These are phyloP conservation scores for Colletotrichum tropicale DNA, from an alignment of 2,329 filamentous ascomycete genomes.

Conservation along the genomic window DNA sequence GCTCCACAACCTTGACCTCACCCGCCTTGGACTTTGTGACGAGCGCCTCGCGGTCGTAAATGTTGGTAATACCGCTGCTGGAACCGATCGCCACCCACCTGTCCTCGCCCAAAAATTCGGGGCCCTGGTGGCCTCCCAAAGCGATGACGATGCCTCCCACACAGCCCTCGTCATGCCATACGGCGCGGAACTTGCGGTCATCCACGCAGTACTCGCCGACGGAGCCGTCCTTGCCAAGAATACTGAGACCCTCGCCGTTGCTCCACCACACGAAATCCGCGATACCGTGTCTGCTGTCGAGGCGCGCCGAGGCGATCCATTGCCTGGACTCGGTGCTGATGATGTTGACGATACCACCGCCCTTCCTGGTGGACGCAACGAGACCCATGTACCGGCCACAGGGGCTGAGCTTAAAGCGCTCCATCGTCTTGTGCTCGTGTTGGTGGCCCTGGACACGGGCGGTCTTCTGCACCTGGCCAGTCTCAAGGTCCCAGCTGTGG, in stretches of 20 bases:
- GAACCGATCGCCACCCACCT: conserved; percentile 90
- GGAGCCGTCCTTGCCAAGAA: conserved; percentile 85
- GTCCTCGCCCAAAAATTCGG: conserved; percentile 72
- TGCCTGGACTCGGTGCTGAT: conserved; percentile 81
- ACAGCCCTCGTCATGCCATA: conserved; percentile 91
- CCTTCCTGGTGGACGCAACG: conserved; percentile 79
- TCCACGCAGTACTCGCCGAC: conserved; percentile 86
- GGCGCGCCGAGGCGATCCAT: conserved; percentile 82
- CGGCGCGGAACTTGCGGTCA: conserved; percentile 70
- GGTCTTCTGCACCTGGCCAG: conserved; percentile 83
- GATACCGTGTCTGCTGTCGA: conserved; percentile 83
- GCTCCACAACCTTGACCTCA: conserved; percentile 60
- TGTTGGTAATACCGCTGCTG: conserved; percentile 85
- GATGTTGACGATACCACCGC: conserved; percentile 87
- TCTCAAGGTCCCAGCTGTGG: conserved; percentile 89
- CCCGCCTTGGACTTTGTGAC: conserved; percentile 35
- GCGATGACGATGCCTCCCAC: conserved; percentile 83
- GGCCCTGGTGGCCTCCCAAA: conserved; percentile 73
- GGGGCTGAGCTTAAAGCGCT: conserved; percentile 85
- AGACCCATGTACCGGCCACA: conserved; percentile 87
- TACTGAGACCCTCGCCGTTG: conserved; percentile 79
- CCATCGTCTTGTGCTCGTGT: conserved; percentile 88
- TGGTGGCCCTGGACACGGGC: conserved; percentile 75
- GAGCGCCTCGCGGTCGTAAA: conserved; percentile 84
- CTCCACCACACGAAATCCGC: conserved; percentile 95